Percentiles rank a stretch among this genome's conserved stretches.
Conservation (phyloP, 31 red algal species). For the Porphyra umbilicalis region DNA sequence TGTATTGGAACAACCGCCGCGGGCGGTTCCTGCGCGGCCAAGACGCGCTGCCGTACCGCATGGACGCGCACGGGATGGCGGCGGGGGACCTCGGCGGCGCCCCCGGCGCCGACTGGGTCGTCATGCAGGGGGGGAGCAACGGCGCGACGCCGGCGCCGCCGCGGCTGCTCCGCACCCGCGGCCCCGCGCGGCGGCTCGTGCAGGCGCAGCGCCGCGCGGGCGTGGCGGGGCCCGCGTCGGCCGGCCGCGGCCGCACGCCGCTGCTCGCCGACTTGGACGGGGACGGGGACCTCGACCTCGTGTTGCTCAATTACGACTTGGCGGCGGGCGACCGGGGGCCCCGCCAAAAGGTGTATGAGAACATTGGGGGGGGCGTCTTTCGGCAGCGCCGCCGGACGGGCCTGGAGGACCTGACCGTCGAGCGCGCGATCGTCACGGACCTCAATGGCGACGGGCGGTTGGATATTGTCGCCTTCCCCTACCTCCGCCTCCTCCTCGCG, state of each 20-base stretch:
- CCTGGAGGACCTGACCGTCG: background rate
- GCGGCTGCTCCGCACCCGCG: background rate
- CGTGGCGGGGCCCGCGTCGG: background rate
- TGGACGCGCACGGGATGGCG: conserved; percentile 20
- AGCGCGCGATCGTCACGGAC: conserved; percentile 7
- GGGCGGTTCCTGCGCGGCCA: background rate
- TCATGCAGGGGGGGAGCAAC: background rate
- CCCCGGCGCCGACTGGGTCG: background rate
- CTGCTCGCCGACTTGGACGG: background rate
- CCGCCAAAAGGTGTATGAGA: background rate
- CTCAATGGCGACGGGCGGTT: conserved; percentile 30
- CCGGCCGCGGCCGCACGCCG: background rate
- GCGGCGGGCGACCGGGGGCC: background rate
- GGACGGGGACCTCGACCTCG: background rate
- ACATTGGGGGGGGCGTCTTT: background rate
- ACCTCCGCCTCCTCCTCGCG: conserved; percentile 2
- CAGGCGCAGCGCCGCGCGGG: background rate
- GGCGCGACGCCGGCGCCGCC: background rate
- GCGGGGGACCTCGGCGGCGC: conserved; percentile 1
- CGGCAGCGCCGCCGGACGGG: background rate
- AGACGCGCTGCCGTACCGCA: background rate
- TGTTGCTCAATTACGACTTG: background rate
- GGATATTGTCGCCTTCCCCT: conserved; percentile 20
- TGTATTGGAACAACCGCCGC: conserved; percentile 1
- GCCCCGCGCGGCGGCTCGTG: background rate